A percentile compares a stretch with the other conserved stretches of the same genome.
Evolutionary conservation across 2,329 filamentous ascomycete genomes (phyloP).

Genomic region (Stachybotrys elegans): DNA sequence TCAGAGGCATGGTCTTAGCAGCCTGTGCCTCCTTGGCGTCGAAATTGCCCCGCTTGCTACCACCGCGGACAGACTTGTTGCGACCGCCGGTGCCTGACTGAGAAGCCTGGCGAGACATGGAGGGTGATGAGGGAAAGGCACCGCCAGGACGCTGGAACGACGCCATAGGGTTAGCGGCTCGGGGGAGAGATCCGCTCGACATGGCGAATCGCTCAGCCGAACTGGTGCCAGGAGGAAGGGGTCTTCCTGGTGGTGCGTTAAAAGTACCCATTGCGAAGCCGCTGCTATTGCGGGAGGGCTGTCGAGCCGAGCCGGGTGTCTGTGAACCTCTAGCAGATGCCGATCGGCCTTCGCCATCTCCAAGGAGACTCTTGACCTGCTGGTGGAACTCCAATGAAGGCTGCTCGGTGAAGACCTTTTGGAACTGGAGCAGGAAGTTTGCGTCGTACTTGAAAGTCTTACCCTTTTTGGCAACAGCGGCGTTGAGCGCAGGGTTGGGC

Average conservation of each 20-base stretch:
- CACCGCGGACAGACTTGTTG: constrained; percentile 54
- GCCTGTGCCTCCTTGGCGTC: constrained; percentile 60
- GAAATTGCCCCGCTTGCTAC: constrained; percentile 59
- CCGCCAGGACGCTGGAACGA: constrained; percentile 43
- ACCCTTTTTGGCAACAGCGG: constrained; percentile 70
- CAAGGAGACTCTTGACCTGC: constrained; percentile 82
- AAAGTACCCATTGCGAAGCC: constrained; percentile 69
- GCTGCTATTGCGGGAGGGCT: constrained; percentile 48
- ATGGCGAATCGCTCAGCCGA: constrained; percentile 71
- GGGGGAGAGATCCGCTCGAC: constrained; percentile 47
- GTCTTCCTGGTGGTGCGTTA: constrained; percentile 41
- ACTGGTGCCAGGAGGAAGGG: constrained; percentile 70
- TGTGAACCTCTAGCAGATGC: constrained; percentile 44
- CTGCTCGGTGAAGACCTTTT: constrained; percentile 93
- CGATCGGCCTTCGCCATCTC: constrained; percentile 65
- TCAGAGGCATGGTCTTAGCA: constrained; percentile 88
- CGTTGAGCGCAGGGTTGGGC: constrained; percentile 87
- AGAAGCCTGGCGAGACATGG: constrained; percentile 63
- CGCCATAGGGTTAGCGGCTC: constrained; percentile 38
- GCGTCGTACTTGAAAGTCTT: constrained; percentile 92
- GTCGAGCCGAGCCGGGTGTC: constrained; percentile 47
- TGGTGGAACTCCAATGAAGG: constrained; percentile 89
- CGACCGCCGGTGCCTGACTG: constrained; percentile 54
- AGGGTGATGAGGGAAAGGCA: constrained; percentile 55
- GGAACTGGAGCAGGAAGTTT: constrained; percentile 93